Evolutionary conservation across 148 eudicot genomes (phyloP).

Genomic region (Heliosperma pusillum): DNA sequence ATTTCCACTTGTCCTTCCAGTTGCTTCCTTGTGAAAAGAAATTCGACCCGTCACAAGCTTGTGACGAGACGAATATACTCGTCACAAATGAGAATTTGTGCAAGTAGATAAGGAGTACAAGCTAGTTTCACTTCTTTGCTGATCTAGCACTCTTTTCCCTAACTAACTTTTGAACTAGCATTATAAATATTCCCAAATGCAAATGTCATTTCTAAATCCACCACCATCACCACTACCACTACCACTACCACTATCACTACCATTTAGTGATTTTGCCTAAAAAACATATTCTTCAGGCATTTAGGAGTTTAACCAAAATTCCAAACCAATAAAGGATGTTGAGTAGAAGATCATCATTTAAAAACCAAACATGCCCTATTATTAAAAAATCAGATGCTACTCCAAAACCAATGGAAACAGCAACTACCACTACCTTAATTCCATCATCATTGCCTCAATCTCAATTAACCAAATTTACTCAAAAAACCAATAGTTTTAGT

Average conservation of each 20-base stretch:
- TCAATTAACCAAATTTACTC: background rate
- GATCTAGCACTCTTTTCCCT: background rate
- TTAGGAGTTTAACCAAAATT: background rate
- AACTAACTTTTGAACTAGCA: constrained; percentile 1
- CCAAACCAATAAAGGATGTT: background rate
- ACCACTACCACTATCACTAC: too few species aligned
- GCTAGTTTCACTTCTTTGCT: background rate
- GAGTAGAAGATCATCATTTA: constrained; percentile 25
- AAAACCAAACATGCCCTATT: constrained; percentile 19
- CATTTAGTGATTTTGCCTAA: background rate
- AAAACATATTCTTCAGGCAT: background rate
- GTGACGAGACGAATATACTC: too few species aligned
- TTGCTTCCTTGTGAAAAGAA: too few species aligned
- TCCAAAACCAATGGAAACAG: constrained; percentile 9
- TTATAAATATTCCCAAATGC: constrained; percentile 25
- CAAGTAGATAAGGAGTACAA: background rate
- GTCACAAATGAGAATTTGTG: too few species aligned
- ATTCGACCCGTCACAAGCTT: too few species aligned
- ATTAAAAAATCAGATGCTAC: constrained; percentile 20
- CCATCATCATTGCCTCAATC: background rate
- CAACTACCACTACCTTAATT: background rate
- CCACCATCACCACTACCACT: too few species aligned
- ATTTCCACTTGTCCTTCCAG: too few species aligned
- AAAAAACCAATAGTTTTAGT: background rate
- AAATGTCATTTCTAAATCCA: constrained; percentile 13